These are phyloP conservation scores for Omphalotus guepiniiformis DNA, from an alignment of 768 basidiomycete genomes.

Conservation along the genomic window DNA sequence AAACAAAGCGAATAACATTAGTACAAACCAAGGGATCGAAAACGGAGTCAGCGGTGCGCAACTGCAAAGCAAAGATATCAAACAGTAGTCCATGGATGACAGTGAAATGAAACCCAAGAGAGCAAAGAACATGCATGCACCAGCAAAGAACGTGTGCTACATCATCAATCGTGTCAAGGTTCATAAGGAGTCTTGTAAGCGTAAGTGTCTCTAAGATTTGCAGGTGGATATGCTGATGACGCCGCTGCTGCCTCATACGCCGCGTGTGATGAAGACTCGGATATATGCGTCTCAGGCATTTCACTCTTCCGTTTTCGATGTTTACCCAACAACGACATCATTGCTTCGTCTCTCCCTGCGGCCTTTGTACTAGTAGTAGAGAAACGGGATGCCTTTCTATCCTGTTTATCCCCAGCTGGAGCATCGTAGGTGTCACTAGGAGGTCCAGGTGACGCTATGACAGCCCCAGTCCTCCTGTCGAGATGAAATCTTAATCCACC, in stretches of 20 bases:
- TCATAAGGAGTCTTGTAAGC: no score
- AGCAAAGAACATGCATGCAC: no score
- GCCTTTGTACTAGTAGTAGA: background rate
- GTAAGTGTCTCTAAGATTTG: no score
- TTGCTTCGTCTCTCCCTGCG: background rate
- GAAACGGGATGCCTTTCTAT: background rate
- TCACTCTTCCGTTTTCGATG: background rate
- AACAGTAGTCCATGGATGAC: no score
- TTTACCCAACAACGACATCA: constrained; percentile 4
- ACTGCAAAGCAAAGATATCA: no score
- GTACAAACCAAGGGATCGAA: no score
- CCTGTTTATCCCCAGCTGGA: background rate
- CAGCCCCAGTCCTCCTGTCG: constrained; percentile 57
- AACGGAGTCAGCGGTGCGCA: no score
- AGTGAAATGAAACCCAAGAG: no score
- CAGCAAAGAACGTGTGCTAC: no score
- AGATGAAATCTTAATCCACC: constrained; percentile 48
- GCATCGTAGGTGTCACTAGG: constrained; percentile 4
- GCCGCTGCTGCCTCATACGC: constrained; percentile 3
- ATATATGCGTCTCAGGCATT: background rate
- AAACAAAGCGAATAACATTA: no score
- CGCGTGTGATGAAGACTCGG: constrained; percentile 1
- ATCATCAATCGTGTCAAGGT: no score
- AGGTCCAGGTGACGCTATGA: constrained; percentile 58
- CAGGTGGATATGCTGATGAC: background rate